phyloP scores from a whole-genome alignment of 1,284 basidiomycete genomes.

The Sporisorium exsertum region DNA sequence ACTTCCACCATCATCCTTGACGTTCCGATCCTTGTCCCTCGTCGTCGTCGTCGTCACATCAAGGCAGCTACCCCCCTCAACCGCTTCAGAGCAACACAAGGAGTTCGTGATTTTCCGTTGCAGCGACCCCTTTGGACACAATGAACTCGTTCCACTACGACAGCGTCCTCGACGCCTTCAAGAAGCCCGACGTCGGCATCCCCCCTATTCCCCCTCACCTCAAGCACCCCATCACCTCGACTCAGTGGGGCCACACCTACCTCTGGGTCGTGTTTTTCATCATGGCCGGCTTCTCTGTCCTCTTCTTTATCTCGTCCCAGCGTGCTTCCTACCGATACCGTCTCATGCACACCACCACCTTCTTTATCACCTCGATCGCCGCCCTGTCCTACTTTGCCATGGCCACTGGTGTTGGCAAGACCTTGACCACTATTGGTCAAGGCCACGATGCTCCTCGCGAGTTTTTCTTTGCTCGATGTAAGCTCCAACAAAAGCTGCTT shows the following conservation, averaged over 20 bases:
- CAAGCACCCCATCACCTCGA: constrained; percentile 47
- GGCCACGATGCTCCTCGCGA: constrained; percentile 40
- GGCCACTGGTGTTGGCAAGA: constrained; percentile 58
- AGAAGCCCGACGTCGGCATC: constrained; percentile 51
- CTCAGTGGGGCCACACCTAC: constrained; percentile 54
- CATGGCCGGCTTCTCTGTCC: constrained; percentile 53
- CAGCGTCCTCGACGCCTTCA: constrained; percentile 51
- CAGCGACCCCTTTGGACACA: no score
- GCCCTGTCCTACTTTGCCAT: constrained; percentile 61
- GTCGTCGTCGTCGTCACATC: not conserved
- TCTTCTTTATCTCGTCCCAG: constrained; percentile 56
- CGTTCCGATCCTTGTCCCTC: no score
- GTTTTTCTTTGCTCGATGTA: constrained; percentile 59
- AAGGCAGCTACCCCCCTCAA: no score
- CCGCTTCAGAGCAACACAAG: no score
- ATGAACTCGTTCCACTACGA: constrained; percentile 60
- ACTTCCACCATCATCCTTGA: constrained; percentile 3
- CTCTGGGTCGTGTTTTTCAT: constrained; percentile 59
- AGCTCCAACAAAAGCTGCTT: constrained; percentile 11
- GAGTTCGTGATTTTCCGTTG: no score
- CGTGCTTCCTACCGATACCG: constrained; percentile 61
- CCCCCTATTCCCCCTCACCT: constrained; percentile 56
- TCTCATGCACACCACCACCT: constrained; percentile 55
- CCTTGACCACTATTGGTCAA: constrained; percentile 28
- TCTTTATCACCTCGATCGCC: constrained; percentile 57